A percentile compares a stretch with the other conserved stretches of the same genome.
phyloP scores from a whole-genome alignment of 257 asterid species.

The Nicotiana knightiana region DNA sequence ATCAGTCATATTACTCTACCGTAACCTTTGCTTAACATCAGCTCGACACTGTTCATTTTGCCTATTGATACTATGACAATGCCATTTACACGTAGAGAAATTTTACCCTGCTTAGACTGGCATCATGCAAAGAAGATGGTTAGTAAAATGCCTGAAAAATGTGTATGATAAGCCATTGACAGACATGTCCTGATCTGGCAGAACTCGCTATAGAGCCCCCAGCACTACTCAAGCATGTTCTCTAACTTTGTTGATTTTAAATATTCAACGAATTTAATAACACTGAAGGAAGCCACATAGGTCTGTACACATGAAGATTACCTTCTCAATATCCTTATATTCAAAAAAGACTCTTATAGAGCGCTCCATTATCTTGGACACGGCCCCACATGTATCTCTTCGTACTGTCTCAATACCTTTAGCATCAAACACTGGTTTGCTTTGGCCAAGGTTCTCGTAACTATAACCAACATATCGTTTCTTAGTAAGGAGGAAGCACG shows the following conservation, averaged over 20 bases:
- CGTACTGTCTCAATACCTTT: conserved; percentile 96
- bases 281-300: neutral
- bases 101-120: neutral
- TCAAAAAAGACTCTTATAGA: conserved; percentile 76
- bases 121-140: neutral
- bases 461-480: conserved; percentile 96
- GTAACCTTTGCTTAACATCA: neutral
- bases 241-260: neutral
- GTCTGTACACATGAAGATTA: conserved; percentile 17
- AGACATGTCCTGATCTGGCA: neutral
- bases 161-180: neutral
- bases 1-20: neutral
- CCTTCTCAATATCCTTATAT: conserved; percentile 57
- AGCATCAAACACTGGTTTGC: conserved; percentile 78
- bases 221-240: neutral
- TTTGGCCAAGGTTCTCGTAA: conserved; percentile 78
- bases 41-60: neutral
- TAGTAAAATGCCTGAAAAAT: neutral
- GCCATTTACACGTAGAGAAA: neutral
- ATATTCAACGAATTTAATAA: conserved; percentile 4
- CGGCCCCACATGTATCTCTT: conserved; percentile 93
- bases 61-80: neutral
- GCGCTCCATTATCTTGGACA: conserved; percentile 84
- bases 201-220: neutral
- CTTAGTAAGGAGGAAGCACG: conserved; percentile 95